Conservation (phyloP, 352 stramenopile species). For the Pythium chondricola region DNA sequence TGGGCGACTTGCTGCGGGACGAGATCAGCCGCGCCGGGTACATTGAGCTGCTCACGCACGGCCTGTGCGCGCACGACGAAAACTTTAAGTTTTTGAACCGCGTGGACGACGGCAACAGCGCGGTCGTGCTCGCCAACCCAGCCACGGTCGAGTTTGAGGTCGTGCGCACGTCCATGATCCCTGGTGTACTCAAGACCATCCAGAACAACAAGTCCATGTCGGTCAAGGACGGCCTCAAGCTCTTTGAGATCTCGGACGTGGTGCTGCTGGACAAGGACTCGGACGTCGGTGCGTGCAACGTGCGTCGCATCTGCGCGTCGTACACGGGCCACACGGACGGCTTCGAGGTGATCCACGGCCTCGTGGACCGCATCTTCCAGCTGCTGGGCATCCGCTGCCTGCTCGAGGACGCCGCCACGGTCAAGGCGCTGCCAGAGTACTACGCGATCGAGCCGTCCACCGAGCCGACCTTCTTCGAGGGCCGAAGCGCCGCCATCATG, state of each 20-base stretch:
- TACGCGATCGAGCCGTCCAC: slow-evolving; percentile 64
- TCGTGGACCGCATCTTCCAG: slow-evolving; percentile 98
- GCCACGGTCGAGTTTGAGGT: slow-evolving; percentile 99
- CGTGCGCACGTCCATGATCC: slow-evolving; percentile 97
- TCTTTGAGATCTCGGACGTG: slow-evolving; percentile 99
- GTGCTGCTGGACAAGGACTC: slow-evolving; percentile 92
- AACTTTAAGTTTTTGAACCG: slow-evolving; percentile 95
- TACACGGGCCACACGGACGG: slow-evolving; percentile 96
- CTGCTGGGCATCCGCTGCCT: slow-evolving; percentile 90
- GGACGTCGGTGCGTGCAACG: slow-evolving; percentile 95
- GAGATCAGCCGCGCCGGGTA: slow-evolving; percentile 98
- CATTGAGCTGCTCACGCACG: slow-evolving; percentile 97
- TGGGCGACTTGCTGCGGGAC: slow-evolving; percentile 96
- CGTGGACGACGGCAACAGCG: slow-evolving; percentile 71
- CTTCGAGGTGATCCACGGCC: slow-evolving; percentile 99
- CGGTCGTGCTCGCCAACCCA: slow-evolving; percentile 97
- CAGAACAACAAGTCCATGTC: slow-evolving; percentile 97
- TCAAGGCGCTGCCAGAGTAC: slow-evolving; percentile 71
- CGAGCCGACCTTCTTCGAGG: slow-evolving; percentile 92
- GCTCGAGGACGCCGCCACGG: slow-evolving; percentile 57
- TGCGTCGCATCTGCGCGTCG: slow-evolving; percentile 92
- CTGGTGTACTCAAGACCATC: slow-evolving; percentile 98
- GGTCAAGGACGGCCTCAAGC: slow-evolving; percentile 96
- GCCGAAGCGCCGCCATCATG: slow-evolving; percentile 94
- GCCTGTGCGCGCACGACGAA: slow-evolving; percentile 95